Evolutionary conservation across 805 yeast genomes (phyloP), one percentile per base, ranked within the genome.

Genomic region (Millerozyma acaciae): DNA sequence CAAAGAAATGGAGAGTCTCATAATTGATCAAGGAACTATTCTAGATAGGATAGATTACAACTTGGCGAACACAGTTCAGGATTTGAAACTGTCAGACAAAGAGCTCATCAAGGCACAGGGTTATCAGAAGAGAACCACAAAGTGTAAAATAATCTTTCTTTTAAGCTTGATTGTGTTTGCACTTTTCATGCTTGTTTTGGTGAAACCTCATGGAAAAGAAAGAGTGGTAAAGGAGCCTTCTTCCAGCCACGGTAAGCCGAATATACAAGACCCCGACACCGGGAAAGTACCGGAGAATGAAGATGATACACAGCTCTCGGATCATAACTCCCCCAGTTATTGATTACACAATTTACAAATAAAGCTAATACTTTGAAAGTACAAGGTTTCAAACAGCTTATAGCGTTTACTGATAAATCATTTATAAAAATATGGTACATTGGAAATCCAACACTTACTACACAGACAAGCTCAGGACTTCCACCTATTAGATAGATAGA

Each of bases 41-140:
- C 68, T 93, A 39, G 98, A 93, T 59, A 68, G 97, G 45, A 90
- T 93, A 36, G 98, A 90, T 58, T 93, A 90, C 56, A 93, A 93
- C 53, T 62, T 93, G 38, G 83, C 82, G 40, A 79, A 78, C 39
- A 82, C 95, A n/a, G 81, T 76, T 2, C 76, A 76, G 21, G 83
- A 87, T 43, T 73, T 90, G 38, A 77, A 80, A 48, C 72, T 70
- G 23, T 93, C 97, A 0, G 85, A 84, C 39, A 75, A 76, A 40
- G 93, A 93, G 59, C 64, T 93, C 40, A 66, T 71, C 7, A 71
- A 78, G 45, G 97, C 97, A 0, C 79, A 83, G 28, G 60, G 66
- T 10, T 85, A 90, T 60, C 97, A 93, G 50, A 83, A 83, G 53
- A 71, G 93, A 39, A 85, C 95, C 2, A 86, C 87, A 38, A 93